Conservation (phyloP, 2,329 filamentous ascomycete species). For the Westerdykella aurantiaca region DNA sequence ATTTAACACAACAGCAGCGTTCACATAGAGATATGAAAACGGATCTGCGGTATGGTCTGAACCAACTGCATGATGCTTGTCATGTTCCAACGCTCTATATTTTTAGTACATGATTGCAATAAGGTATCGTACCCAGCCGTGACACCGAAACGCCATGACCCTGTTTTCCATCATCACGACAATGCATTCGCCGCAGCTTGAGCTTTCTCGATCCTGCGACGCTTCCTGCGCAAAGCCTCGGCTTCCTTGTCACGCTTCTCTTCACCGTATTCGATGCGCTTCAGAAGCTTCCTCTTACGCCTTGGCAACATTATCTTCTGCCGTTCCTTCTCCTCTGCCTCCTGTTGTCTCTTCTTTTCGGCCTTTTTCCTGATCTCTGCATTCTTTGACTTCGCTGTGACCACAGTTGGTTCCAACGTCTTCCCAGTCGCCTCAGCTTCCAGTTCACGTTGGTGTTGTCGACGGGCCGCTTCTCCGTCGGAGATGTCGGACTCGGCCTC, state of each 20-base stretch:
- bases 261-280: conserved; percentile 96
- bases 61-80: too few relatives aligned
- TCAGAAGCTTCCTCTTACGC: conserved; percentile 94
- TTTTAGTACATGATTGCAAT: neutral
- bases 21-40: too few relatives aligned
- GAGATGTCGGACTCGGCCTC: conserved; percentile 43
- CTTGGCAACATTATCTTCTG: conserved; percentile 98
- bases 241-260: conserved; percentile 89
- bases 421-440: conserved; percentile 82
- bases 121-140: neutral
- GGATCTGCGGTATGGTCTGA: too few relatives aligned
- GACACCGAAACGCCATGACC: conserved; percentile 10
- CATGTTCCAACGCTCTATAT: too few relatives aligned
- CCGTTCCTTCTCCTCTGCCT: conserved; percentile 83
- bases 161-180: conserved; percentile 11
- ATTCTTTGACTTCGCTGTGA: conserved; percentile 53
- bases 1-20: too few relatives aligned
- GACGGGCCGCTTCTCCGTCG: conserved; percentile 56
- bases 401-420: conserved; percentile 36
- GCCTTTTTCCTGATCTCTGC: conserved; percentile 63
- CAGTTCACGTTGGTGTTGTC: conserved; percentile 79
- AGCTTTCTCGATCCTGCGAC: conserved; percentile 74
- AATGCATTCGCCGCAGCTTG: conserved; percentile 29
- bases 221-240: conserved; percentile 79
- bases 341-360: conserved; percentile 54